phyloP scores from a whole-genome alignment of 441 rosid species.

The Mallotus japonicus region DNA sequence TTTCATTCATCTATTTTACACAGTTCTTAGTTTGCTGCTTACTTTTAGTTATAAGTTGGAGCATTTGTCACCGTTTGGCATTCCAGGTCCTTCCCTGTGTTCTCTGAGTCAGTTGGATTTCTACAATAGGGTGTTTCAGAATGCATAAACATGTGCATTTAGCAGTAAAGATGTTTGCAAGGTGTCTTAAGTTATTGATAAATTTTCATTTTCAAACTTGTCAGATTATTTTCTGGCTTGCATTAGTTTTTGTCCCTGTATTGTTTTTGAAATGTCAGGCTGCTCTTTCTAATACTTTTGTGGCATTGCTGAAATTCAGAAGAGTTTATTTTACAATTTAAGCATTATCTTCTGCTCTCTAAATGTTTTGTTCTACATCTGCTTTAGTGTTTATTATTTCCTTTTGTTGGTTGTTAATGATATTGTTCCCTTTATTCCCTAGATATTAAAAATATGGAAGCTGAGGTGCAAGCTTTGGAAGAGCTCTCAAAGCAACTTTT shows the following conservation, averaged over 20 bases:
- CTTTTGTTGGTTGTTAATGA: neutral
- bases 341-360: neutral
- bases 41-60: neutral
- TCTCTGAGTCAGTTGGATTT: neutral
- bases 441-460: conserved; percentile 89
- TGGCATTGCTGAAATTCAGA: neutral
- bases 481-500: conserved; percentile 98
- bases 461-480: conserved; percentile 90
- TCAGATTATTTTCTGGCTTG: neutral
- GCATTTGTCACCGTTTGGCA: neutral
- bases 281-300: neutral
- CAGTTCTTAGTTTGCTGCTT: neutral
- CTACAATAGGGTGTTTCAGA: neutral
- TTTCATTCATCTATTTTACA: neutral
- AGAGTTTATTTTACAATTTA: neutral
- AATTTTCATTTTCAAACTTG: conserved; percentile 2
- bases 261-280: neutral
- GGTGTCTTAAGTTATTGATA: neutral
- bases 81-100: neutral
- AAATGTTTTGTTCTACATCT: neutral
- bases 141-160: neutral
- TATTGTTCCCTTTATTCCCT: neutral
- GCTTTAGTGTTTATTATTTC: neutral
- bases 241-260: neutral
- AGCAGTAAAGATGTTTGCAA: neutral